These are phyloP conservation scores for Metschnikowia koreensis DNA, from an alignment of 805 yeast genomes.

Conservation along the genomic window DNA sequence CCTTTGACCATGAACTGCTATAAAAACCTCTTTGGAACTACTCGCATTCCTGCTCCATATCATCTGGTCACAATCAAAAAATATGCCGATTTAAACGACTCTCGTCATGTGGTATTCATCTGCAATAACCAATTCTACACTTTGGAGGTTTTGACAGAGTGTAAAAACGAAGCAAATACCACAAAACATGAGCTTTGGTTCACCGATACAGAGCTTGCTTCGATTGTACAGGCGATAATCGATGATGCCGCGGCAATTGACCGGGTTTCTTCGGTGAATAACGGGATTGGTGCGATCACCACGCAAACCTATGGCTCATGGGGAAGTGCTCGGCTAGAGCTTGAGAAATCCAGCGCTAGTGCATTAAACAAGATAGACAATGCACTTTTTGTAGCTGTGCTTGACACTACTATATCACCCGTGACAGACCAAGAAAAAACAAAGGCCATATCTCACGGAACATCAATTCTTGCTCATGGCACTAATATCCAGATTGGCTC, in stretches of 20 bases:
- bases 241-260: slow-evolving; percentile 35
- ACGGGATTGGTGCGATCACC: slow-evolving; percentile 53
- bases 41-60: slow-evolving; percentile 45
- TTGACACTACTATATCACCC: slow-evolving; percentile 48
- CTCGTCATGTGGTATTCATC: slow-evolving; percentile 50
- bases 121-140: slow-evolving; percentile 50
- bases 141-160: slow-evolving; percentile 47
- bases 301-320: slow-evolving; percentile 52
- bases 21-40: slow-evolving; percentile 64
- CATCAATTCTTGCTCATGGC: slow-evolving; percentile 39
- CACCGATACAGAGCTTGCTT: slow-evolving; percentile 49
- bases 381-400: slow-evolving; percentile 51
- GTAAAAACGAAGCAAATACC: slow-evolving; percentile 18
- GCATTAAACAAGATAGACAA: slow-evolving; percentile 42
- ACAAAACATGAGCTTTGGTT: slow-evolving; percentile 47
- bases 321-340: slow-evolving; percentile 45
- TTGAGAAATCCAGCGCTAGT: slow-evolving; percentile 38
- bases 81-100: slow-evolving; percentile 29
- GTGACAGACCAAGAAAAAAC: slow-evolving; percentile 48
- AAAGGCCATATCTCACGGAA: slow-evolving; percentile 51
- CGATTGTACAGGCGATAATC: slow-evolving; percentile 43
- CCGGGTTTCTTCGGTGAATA: slow-evolving; percentile 38
- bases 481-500: slow-evolving; percentile 54
- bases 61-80: slow-evolving; percentile 41
- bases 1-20: slow-evolving; percentile 70